Conservation (phyloP, 345 rosid genomes). For the Litchi chinensis region DNA sequence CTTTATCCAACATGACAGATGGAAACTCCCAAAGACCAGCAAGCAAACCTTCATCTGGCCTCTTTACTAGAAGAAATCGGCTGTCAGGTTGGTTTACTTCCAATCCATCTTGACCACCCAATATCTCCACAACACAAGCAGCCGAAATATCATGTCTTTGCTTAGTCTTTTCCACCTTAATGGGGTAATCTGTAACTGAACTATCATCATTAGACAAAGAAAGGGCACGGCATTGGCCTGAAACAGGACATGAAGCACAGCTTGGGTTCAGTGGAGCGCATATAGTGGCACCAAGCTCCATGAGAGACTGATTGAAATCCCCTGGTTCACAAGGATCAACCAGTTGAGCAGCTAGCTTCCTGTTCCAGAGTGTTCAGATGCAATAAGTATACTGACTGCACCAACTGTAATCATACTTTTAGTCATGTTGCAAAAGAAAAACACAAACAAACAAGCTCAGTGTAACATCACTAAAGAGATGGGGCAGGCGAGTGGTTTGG, state of each 20-base stretch:
- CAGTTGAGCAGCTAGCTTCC: slow-evolving; percentile 88
- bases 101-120: slow-evolving; percentile 28
- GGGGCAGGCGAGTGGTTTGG: background rate
- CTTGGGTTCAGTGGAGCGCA: slow-evolving; percentile 73
- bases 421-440: background rate
- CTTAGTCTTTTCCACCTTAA: slow-evolving; percentile 66
- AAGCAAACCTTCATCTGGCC: slow-evolving; percentile 86
- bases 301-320: slow-evolving; percentile 92
- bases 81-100: slow-evolving; percentile 45
- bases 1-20: slow-evolving; percentile 55
- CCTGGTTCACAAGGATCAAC: slow-evolving; percentile 85
- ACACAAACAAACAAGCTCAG: background rate
- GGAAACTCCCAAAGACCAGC: slow-evolving; percentile 99
- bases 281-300: slow-evolving; percentile 95
- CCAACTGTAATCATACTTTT: background rate
- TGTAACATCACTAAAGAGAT: background rate
- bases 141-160: slow-evolving; percentile 70
- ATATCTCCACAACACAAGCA: slow-evolving; percentile 82
- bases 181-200: slow-evolving; percentile 74
- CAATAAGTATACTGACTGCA: slow-evolving; percentile 13
- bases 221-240: slow-evolving; percentile 67
- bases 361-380: slow-evolving; percentile 31
- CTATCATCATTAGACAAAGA: slow-evolving; percentile 51
- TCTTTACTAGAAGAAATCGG: slow-evolving; percentile 70
- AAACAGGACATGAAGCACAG: slow-evolving; percentile 81